Base-by-base conservation (phyloP, 2,329 filamentous ascomycete genomes). In the Coniosporium tulheliwenetii region DNA sequence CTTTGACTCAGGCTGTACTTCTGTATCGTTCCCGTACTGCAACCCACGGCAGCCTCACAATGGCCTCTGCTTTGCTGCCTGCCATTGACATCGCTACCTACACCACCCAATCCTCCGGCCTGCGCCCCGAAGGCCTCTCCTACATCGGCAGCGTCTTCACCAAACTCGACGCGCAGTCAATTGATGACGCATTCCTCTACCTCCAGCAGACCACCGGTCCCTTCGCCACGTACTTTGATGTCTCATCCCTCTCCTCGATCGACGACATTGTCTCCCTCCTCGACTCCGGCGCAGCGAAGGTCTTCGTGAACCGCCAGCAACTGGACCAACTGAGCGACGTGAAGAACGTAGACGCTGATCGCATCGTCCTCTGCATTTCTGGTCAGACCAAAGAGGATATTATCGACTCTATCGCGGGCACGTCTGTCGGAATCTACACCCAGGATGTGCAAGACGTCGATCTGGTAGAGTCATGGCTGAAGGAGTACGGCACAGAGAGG, bases 251-350 rank as follows among this genome's bases (percentile, higher is more conserved):
- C 33, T 60, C 73, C 30, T 77, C 77, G 9, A 66, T 68, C 41
- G 80, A 86, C 48, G 81, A 93, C 47, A 68, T 96, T 31, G 64
- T 89, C 41, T 73, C 81, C 37, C 70, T 96, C 31, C 75, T 98
- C 42, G 84, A 98, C 58, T 75, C 78, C 47, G 91, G 91, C 44
- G 85, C 86, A 5, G 75, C 78, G 40, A 91, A 81, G 57, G 80
- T 91, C 46, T 91, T 96, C 58, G 82, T 94, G 39, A 72, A 73
- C 13, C 72, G 78, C 38, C 70, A 77, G 42, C 81, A 85, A 56
- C 65, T 93, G 40, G 65, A 67, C 34, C 58, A 64, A 13, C 60
- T 81, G 36, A 61, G 69, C 39, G 50, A 63, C 38, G 61, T 69
- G 48, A 60, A 69, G 48, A 68, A 69, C 29, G 63, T 78, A 36